Evolutionary conservation across 805 yeast species (phyloP), one percentile per base, ranked within the genome.

Genomic region (Kuraishia ogatae): DNA sequence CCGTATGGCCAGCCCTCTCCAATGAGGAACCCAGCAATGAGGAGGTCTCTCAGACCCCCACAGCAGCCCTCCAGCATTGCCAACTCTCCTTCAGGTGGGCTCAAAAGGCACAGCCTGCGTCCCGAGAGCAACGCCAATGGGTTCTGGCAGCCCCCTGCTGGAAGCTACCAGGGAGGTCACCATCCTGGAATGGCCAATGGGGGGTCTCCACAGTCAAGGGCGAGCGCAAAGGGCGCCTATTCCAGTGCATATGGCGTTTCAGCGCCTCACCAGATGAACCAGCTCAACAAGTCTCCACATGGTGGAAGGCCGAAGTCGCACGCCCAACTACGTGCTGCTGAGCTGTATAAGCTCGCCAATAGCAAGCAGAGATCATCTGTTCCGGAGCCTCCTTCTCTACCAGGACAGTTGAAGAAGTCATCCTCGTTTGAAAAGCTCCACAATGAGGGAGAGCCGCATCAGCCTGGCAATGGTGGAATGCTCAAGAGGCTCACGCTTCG

Each of bases 381-480:
- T 56, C 13, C 66, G 7, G 67, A 68, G 53, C 77, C 75, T 23
- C 73, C 74, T 50, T 71, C 73, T 39, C 71, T 72, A 43, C 73
- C 63, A 47, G 55, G 57, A 1, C 55, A 56, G 23, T 51, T 63
- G 50, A 53, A 59, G 62, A 69, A 72, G 62, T 72, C 66, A 53
- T 84, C 90, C 0, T 83, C 89, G 46, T 85, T 80, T 63, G 83
- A 80, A 59, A 83, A 79, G 59, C 17, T 54, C 58, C 43, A 35
- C 7, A 5, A 7, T 15, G 43, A 35, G 43, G 43, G 43, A 10
- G 43, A 17, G 4, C 17, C 43, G 4, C 1, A 53, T 57, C 50
- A 24, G n/a, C 35, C 28, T 24, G 15, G 15, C n/a, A 20, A 39
- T 39, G 53, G 46, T 46, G 48, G 48, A 17, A 28, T n/a, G 51